phyloP scores from a whole-genome alignment of 257 asterid genomes.

The Jacaranda mimosifolia region DNA sequence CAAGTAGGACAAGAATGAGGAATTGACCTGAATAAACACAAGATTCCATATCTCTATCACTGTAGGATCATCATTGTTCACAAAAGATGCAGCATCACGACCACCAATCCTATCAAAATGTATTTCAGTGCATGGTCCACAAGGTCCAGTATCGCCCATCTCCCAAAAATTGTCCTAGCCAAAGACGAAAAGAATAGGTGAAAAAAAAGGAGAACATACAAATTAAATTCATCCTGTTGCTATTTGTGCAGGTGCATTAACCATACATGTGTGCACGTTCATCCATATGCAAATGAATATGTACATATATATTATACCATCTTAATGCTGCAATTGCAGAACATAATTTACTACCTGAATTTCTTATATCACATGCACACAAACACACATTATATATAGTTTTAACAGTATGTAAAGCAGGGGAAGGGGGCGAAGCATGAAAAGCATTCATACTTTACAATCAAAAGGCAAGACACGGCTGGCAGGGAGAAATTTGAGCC shows the following conservation, averaged over 20 bases:
- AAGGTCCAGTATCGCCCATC: constrained; percentile 99
- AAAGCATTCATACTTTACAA: constrained; percentile 67
- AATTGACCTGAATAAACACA: constrained; percentile 89
- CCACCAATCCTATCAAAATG: constrained; percentile 95
- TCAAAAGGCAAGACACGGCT: constrained; percentile 90
- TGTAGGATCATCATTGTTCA: constrained; percentile 95
- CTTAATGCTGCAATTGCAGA: too few species aligned
- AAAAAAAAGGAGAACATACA: neutral
- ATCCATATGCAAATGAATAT: neutral
- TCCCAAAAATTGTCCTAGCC: constrained; percentile 97
- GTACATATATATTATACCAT: too few species aligned
- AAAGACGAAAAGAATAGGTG: constrained; percentile 4
- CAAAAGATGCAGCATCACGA: constrained; percentile 88
- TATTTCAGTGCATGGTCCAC: constrained; percentile 98
- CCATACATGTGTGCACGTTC: neutral
- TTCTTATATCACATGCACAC: neutral
- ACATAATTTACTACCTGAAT: neutral
- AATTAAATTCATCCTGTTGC: neutral
- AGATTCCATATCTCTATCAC: constrained; percentile 98
- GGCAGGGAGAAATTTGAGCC: constrained; percentile 88
- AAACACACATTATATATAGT: neutral
- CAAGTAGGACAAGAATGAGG: constrained; percentile 25
- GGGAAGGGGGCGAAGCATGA: neutral
- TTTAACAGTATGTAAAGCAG: neutral
- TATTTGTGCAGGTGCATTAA: neutral